Base-by-base conservation (phyloP, 495 filamentous ascomycete species). In the Xylaria cubensis region DNA sequence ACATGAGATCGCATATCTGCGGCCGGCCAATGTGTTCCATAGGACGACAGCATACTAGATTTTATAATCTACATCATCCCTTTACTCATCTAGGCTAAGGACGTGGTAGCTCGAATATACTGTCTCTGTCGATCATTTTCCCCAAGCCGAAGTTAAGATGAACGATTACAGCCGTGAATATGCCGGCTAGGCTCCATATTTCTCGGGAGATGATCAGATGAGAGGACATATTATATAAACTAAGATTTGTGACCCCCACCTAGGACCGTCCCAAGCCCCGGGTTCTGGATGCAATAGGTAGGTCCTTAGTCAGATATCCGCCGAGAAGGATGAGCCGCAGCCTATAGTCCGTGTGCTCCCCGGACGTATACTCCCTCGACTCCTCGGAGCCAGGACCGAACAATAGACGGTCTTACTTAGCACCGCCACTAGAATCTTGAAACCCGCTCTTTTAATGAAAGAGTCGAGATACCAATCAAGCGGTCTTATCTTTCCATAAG, bases 221-320 rank as follows among this genome's bases (percentile, higher is more conserved):
- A 61, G 32, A 39, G 12, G 19, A 19, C 6, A 13, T 56, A 42
- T 10, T 42, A 42, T 41, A 9, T 42, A 1, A 26, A 56, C 53
- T 56, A 56, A 17, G 32, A 39, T 39, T 10, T 8, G 17, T 61
- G 58, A 39, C 58, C 53, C 50, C 51, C 53, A 56, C 15, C 2
- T 17, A 56, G 9, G 53, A 29, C 53, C 53, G 53, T 56, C 34
- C 32, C 32, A 61, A n/a, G 58, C 34, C 36, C 61, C 61, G 61
- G 61, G 39, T 44, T 44, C 39, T 42, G 21, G 39, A 61, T 61
- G 21, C 21, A 61, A 61, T 61, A 61, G 58, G 58, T 61, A 39
- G 58, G 58, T 61, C 5, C 19, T 39, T 61, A 39, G 26, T 1
- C 26, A 29, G 19, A n/a, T 61, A 39, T 61, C 17, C 39, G 61